Conservation (phyloP, 75 land plant species). For the Selaginella tamariscina region DNA sequence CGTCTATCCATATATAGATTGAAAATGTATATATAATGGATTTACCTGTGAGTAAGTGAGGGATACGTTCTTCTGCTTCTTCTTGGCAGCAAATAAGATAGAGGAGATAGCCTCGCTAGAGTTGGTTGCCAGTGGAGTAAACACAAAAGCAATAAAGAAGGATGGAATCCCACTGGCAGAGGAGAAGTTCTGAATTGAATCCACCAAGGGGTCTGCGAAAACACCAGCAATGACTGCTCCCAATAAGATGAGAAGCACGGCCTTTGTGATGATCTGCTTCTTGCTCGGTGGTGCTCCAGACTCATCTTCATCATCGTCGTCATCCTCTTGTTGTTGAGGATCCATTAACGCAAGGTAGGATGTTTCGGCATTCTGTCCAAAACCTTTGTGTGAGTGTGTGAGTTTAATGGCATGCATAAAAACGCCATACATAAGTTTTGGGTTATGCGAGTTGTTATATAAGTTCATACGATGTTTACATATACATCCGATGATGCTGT, state of each 20-base stretch:
- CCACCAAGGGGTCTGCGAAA: slow-evolving; percentile 21
- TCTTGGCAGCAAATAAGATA: slow-evolving; percentile 19
- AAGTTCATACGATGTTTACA: neutral
- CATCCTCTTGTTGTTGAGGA: slow-evolving; percentile 1
- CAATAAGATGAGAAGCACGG: neutral
- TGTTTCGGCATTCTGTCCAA: neutral
- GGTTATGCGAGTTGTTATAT: no score
- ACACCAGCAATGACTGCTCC: slow-evolving; percentile 15
- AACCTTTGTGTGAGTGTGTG: neutral
- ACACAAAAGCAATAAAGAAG: slow-evolving; percentile 20
- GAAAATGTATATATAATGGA: no score
- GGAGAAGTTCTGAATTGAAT: slow-evolving; percentile 18
- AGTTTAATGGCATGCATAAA: neutral
- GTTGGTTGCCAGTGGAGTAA: slow-evolving; percentile 18
- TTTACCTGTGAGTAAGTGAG: slow-evolving; percentile 20
- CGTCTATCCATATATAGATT: no score
- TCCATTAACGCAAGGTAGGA: neutral
- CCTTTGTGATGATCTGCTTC: slow-evolving; percentile 6
- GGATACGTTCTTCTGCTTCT: slow-evolving; percentile 13
- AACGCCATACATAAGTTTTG: neutral
- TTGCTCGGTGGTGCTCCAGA: neutral
- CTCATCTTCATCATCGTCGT: slow-evolving; percentile 14
- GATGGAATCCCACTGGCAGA: slow-evolving; percentile 13
- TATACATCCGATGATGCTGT: neutral
- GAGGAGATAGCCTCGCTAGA: slow-evolving; percentile 20